A percentile compares a stretch with the other conserved stretches of the same genome.
These are phyloP conservation scores for Talaromyces funiculosus DNA, from an alignment of 2,329 filamentous ascomycete species.

Conservation along the genomic window DNA sequence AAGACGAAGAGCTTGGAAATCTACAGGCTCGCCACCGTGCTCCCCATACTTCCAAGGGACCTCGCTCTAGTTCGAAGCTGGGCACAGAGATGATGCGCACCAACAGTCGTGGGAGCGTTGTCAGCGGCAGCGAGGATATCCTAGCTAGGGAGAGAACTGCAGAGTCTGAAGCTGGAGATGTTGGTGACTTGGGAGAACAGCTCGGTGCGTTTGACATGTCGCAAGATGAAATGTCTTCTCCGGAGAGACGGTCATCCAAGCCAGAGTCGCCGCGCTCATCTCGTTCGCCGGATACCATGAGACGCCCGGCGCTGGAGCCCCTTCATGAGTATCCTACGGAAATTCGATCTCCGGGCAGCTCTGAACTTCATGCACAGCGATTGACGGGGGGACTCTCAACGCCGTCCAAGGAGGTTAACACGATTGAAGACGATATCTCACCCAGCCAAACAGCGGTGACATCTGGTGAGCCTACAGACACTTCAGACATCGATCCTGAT, in stretches of 20 bases:
- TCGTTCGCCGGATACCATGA: conserved; percentile 1
- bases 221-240: conserved; percentile 23
- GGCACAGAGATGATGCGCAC: conserved; percentile 98
- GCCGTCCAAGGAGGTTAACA: background rate
- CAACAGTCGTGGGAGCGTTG: conserved; percentile 81
- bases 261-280: conserved; percentile 14
- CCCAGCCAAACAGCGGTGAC: background rate
- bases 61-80: conserved; percentile 75
- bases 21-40: conserved; percentile 47
- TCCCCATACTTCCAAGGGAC: conserved; percentile 45
- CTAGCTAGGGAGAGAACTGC: conserved; percentile 28
- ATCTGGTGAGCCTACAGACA: background rate
- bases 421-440: background rate
- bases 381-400: background rate
- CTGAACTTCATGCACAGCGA: background rate
- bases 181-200: conserved; percentile 24
- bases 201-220: conserved; percentile 31
- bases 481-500: conserved; percentile 10
- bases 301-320: conserved; percentile 8
- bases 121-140: conserved; percentile 41
- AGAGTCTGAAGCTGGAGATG: conserved; percentile 15
- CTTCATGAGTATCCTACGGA: conserved; percentile 11
- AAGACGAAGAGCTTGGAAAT: conserved; percentile 77
- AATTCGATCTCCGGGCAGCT: background rate
- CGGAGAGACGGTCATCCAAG: conserved; percentile 14